Evolutionary conservation across 2,329 filamentous ascomycete species (phyloP).

Genomic region (Hypoxylon sp.): DNA sequence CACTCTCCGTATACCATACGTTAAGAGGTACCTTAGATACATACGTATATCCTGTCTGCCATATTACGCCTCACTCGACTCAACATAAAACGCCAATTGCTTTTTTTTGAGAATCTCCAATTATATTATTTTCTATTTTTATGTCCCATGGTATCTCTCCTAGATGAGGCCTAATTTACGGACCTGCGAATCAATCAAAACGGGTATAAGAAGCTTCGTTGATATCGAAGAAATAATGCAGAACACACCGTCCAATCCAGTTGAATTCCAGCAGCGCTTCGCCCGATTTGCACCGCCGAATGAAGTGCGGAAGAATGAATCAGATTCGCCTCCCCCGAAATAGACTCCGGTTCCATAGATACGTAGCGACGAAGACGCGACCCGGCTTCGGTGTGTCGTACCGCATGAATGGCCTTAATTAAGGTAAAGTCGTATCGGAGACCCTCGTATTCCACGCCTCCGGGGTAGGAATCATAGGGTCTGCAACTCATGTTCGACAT

Average conservation of each 20-base stretch:
- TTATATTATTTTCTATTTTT: neutral
- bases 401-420: neutral
- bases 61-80: neutral
- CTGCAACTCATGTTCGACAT: neutral
- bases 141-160: neutral
- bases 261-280: neutral
- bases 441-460: neutral
- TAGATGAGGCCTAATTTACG: neutral
- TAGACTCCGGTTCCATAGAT: neutral
- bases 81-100: neutral
- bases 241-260: neutral
- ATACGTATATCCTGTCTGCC: neutral
- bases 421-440: neutral
- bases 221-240: neutral
- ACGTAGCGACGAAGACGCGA: neutral
- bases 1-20: neutral
- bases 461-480: neutral
- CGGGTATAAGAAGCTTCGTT: neutral
- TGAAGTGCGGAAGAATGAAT: neutral
- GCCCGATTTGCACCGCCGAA: neutral
- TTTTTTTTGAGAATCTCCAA: neutral
- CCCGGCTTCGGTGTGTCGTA: neutral
- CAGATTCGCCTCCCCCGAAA: neutral
- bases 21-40: neutral
- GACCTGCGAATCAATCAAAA: neutral